These are phyloP conservation scores for Nicotiana noctiflora DNA, from an alignment of 257 asterid genomes.

Conservation along the genomic window DNA sequence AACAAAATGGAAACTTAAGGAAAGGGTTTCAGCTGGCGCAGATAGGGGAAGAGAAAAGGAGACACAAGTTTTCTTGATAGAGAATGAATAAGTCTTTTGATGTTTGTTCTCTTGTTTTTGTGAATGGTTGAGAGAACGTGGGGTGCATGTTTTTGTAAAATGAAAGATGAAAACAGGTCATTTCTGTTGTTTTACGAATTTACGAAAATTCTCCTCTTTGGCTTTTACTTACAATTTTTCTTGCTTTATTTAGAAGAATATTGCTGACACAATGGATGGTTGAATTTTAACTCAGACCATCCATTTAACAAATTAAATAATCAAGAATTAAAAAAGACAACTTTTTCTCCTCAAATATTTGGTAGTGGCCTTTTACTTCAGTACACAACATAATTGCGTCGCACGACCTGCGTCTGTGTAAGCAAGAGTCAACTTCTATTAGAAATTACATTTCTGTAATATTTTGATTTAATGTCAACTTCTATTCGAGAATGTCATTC, in stretches of 20 bases:
- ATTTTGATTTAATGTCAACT: no score
- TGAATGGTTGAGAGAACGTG: slow-evolving; percentile 20
- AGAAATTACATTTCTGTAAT: no score
- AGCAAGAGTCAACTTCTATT: not conserved
- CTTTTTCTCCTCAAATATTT: not conserved
- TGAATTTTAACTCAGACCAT: not conserved
- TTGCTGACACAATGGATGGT: not conserved
- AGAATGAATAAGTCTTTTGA: not conserved
- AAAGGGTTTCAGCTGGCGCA: not conserved
- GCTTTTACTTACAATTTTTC: not conserved
- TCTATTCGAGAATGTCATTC: no score
- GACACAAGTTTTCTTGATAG: not conserved
- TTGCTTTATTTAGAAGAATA: not conserved
- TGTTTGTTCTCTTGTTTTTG: slow-evolving; percentile 12
- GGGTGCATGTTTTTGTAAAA: slow-evolving; percentile 26
- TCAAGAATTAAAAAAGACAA: no score
- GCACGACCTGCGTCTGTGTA: not conserved
- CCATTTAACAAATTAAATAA: no score
- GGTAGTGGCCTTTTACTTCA: not conserved
- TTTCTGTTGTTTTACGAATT: not conserved
- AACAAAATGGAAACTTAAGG: not conserved
- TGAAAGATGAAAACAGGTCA: slow-evolving; percentile 10
- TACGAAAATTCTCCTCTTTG: not conserved
- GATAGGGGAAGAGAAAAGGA: not conserved
- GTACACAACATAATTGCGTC: not conserved